Conservation (phyloP, 164 flowering plant species). For the Akebia trifoliata region DNA sequence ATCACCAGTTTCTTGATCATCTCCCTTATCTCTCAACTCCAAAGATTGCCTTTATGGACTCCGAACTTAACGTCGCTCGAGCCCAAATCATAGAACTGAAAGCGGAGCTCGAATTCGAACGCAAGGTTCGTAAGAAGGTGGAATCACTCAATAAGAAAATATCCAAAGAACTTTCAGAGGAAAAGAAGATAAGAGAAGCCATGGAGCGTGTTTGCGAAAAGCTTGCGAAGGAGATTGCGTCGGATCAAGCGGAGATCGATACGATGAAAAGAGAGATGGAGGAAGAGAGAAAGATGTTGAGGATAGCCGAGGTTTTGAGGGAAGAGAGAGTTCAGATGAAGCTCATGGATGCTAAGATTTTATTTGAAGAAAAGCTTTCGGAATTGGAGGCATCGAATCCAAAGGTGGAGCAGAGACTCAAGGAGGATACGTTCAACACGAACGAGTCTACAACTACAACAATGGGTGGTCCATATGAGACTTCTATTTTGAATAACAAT, state of each 20-base stretch:
- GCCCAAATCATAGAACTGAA: slow-evolving; percentile 49
- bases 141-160: slow-evolving; percentile 46
- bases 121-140: slow-evolving; percentile 45
- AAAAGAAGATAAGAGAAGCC: slow-evolving; percentile 45
- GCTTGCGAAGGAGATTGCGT: slow-evolving; percentile 37
- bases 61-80: slow-evolving; percentile 41
- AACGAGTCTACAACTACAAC: slow-evolving; percentile 11
- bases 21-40: slow-evolving; percentile 23
- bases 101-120: slow-evolving; percentile 47
- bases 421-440: background rate
- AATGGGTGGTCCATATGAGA: slow-evolving; percentile 13
- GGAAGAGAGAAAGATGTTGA: slow-evolving; percentile 69
- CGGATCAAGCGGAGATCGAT: slow-evolving; percentile 29
- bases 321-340: slow-evolving; percentile 83
- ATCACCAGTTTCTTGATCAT: slow-evolving; percentile 14
- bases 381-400: slow-evolving; percentile 31
- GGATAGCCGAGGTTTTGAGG: slow-evolving; percentile 58
- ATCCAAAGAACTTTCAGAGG: slow-evolving; percentile 39
- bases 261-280: slow-evolving; percentile 45
- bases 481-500: too few species aligned
- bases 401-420: background rate
- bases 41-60: slow-evolving; percentile 41
- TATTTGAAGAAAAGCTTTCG: slow-evolving; percentile 46
- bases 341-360: slow-evolving; percentile 50
- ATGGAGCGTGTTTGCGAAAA: slow-evolving; percentile 40